A percentile compares a stretch with the other conserved stretches of the same genome.
phyloP scores from a whole-genome alignment of 2,329 filamentous ascomycete species.

The Microcyclosporella mali region DNA sequence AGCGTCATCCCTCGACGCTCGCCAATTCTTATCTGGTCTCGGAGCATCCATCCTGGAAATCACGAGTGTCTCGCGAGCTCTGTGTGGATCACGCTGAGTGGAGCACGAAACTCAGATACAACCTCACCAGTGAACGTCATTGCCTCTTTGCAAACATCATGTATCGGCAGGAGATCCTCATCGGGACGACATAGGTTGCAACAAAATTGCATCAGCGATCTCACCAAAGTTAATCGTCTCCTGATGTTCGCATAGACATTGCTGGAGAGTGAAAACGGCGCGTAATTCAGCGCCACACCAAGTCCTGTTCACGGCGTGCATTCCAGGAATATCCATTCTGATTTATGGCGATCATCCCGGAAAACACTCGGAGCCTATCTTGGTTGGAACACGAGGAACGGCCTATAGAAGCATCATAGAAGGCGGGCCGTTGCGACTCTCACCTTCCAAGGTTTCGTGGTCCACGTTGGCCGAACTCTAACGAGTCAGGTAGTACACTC shows the following conservation, averaged over 20 bases:
- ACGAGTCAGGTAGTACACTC: too few species aligned
- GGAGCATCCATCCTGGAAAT: constrained; percentile 6
- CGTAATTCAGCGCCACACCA: constrained; percentile 4
- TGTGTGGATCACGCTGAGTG: constrained; percentile 1
- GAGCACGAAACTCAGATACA: constrained; percentile 5
- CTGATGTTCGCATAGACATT: not conserved
- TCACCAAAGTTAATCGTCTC: too few species aligned
- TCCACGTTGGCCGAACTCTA: too few species aligned
- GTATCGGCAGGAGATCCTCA: constrained; percentile 1
- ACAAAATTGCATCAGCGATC: not conserved
- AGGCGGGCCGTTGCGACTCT: not conserved
- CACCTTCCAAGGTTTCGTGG: too few species aligned
- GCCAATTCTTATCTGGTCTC: constrained; percentile 4
- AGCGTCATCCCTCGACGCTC: constrained; percentile 11
- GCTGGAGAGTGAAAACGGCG: not conserved
- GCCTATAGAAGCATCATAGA: constrained; percentile 4
- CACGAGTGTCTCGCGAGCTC: constrained; percentile 11
- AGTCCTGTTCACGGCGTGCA: constrained; percentile 2
- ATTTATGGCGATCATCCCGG: constrained; percentile 1
- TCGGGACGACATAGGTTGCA: constrained; percentile 8
- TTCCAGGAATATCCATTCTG: not conserved
- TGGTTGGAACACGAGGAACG: not conserved
- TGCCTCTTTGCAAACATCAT: not conserved
- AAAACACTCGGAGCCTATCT: constrained; percentile 1
- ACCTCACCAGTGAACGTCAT: constrained; percentile 6